phyloP scores from a whole-genome alignment of 2,329 filamentous ascomycete genomes.

The Aspergillus proliferans region DNA sequence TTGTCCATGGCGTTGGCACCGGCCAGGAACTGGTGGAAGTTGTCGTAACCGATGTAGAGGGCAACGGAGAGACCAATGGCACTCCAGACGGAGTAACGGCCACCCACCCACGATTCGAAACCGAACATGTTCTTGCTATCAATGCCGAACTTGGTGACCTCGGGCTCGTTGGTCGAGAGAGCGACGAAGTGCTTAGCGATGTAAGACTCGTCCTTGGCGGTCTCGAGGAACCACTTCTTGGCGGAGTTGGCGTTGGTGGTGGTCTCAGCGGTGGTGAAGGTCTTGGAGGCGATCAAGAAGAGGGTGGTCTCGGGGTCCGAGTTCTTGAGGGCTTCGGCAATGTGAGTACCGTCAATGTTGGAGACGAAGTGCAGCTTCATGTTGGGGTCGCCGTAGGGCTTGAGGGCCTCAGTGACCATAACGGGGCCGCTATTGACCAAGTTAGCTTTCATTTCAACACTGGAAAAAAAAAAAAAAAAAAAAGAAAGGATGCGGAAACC shows the following conservation, averaged over 20 bases:
- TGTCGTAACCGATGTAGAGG: constrained; percentile 93
- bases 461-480: background rate
- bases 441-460: constrained; percentile 12
- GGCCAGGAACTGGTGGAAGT: constrained; percentile 92
- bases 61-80: constrained; percentile 93
- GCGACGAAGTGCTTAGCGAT: constrained; percentile 99
- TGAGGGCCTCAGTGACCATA: constrained; percentile 97
- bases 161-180: constrained; percentile 87
- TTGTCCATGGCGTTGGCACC: constrained; percentile 97
- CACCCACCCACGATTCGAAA: constrained; percentile 97
- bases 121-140: constrained; percentile 99
- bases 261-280: constrained; percentile 97
- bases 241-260: constrained; percentile 95
- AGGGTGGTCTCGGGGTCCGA: constrained; percentile 97
- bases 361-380: constrained; percentile 96
- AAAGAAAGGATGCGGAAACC: constrained; percentile 34
- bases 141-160: constrained; percentile 98
- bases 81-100: constrained; percentile 97
- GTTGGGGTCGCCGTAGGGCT: constrained; percentile 81
- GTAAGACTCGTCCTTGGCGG: constrained; percentile 62
- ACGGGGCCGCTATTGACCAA: constrained; percentile 67
- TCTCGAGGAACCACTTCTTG: constrained; percentile 92
- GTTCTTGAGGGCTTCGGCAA: constrained; percentile 80
- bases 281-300: constrained; percentile 98
- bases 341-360: constrained; percentile 98